phyloP scores from a whole-genome alignment of 2,329 filamentous ascomycete genomes.

The Beauveria varroae region DNA sequence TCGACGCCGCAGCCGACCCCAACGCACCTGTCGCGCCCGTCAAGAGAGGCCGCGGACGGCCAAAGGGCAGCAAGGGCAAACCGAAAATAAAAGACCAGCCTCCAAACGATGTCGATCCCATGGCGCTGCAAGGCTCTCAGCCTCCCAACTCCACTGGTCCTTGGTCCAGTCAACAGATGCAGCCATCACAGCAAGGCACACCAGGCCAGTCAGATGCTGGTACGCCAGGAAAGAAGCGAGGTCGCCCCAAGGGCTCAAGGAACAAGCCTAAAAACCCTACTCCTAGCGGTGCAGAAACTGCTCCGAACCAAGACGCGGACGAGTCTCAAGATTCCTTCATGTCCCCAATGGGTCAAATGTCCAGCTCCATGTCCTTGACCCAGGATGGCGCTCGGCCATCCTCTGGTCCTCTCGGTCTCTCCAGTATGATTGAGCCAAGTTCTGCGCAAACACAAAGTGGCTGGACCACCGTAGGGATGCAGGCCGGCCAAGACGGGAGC shows the following conservation, averaged over 20 bases:
- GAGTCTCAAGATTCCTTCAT: conserved; percentile 6
- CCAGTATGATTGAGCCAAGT: conserved; percentile 6
- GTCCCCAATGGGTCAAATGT: conserved; percentile 1
- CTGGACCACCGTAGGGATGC: conserved; percentile 7
- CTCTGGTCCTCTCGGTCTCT: not conserved
- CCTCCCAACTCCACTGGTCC: not conserved
- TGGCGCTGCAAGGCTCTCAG: not conserved
- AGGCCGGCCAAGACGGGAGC: not conserved
- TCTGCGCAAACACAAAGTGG: not conserved
- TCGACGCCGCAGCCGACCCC: not conserved
- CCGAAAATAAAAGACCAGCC: conserved; percentile 37
- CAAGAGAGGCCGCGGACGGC: conserved; percentile 44
- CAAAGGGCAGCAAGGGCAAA: conserved; percentile 52
- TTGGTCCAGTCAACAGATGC: conserved; percentile 2
- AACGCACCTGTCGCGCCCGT: conserved; percentile 14
- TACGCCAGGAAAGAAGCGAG: conserved; percentile 24
- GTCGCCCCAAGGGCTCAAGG: conserved; percentile 40
- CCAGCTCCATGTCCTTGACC: not conserved
- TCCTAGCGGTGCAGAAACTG: not conserved
- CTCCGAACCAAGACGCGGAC: not conserved
- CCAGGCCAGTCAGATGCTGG: conserved; percentile 13
- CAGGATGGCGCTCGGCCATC: not conserved
- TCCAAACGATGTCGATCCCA: not conserved
- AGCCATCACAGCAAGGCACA: conserved; percentile 6
- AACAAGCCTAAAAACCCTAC: conserved; percentile 27